Evolutionary conservation across 257 asterid species (phyloP).

Genomic region (Schizonepeta tenuifolia): DNA sequence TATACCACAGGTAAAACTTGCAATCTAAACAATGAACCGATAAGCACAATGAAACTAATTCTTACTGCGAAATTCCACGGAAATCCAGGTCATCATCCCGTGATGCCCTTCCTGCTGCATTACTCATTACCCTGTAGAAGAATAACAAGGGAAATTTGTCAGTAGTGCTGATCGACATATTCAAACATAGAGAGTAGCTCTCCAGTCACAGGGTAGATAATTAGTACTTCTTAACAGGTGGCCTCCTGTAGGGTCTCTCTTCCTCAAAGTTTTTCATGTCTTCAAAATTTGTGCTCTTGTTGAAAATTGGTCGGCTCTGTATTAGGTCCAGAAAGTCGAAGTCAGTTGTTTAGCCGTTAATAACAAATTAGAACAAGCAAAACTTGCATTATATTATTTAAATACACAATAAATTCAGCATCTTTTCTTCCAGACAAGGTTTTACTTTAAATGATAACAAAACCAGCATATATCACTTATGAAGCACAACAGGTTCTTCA

Average conservation of each 20-base stretch:
- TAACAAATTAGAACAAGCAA: constrained; percentile 8
- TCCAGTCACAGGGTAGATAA: constrained; percentile 4
- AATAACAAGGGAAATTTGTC: constrained; percentile 30
- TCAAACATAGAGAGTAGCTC: constrained; percentile 10
- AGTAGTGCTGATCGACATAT: constrained; percentile 9
- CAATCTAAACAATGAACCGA: background rate
- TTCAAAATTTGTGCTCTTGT: constrained; percentile 94
- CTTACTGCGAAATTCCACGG: constrained; percentile 57
- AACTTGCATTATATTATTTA: background rate
- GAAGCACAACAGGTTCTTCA: background rate
- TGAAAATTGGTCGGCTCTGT: constrained; percentile 96
- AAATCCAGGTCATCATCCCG: constrained; percentile 87
- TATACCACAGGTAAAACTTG: constrained; percentile 16
- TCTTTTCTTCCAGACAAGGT: background rate
- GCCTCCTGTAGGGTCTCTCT: constrained; percentile 74
- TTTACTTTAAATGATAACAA: constrained; percentile 4
- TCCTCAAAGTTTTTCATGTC: constrained; percentile 88
- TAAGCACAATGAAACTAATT: constrained; percentile 9
- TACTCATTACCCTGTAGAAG: constrained; percentile 57
- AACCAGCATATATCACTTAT: constrained; percentile 1
- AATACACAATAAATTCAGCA: background rate
- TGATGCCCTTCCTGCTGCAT: constrained; percentile 70
- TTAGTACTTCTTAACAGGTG: constrained; percentile 60
- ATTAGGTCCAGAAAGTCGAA: constrained; percentile 31
- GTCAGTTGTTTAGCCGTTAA: constrained; percentile 16